Conservation (phyloP, 164 flowering plant species). For the Santalum album region DNA sequence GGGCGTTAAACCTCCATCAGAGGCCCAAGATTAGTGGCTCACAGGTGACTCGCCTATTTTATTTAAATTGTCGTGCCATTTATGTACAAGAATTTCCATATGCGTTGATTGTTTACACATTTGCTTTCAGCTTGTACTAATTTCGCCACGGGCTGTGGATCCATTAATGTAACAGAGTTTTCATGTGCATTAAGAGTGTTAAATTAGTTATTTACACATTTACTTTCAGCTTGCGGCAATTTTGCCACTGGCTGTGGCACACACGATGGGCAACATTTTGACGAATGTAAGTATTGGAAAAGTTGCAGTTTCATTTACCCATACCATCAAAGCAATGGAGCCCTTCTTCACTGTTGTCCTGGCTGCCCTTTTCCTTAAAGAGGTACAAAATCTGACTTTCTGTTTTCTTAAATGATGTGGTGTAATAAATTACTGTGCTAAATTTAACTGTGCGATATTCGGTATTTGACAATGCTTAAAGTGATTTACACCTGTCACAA, state of each 20-base stretch:
- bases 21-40: conserved; percentile 37
- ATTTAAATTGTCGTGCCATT: background rate
- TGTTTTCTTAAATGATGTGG: too few relatives aligned
- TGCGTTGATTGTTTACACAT: too few relatives aligned
- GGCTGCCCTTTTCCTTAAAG: conserved; percentile 33
- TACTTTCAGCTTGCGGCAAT: conserved; percentile 30
- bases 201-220: background rate
- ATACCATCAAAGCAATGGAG: conserved; percentile 58
- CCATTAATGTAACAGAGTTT: too few relatives aligned
- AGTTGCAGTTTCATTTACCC: conserved; percentile 54
- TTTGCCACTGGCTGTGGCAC: conserved; percentile 34
- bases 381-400: conserved; percentile 19
- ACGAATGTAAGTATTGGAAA: conserved; percentile 47
- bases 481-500: too few relatives aligned
- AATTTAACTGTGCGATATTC: too few relatives aligned
- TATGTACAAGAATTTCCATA: background rate
- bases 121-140: too few relatives aligned
- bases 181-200: too few relatives aligned
- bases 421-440: too few relatives aligned
- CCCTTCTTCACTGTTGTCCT: conserved; percentile 50
- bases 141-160: too few relatives aligned
- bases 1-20: conserved; percentile 29
- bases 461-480: too few relatives aligned
- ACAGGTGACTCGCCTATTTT: conserved; percentile 24
- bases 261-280: conserved; percentile 45